Base-by-base conservation (phyloP, 805 yeast genomes). In the Wickerhamiella lipophila region DNA sequence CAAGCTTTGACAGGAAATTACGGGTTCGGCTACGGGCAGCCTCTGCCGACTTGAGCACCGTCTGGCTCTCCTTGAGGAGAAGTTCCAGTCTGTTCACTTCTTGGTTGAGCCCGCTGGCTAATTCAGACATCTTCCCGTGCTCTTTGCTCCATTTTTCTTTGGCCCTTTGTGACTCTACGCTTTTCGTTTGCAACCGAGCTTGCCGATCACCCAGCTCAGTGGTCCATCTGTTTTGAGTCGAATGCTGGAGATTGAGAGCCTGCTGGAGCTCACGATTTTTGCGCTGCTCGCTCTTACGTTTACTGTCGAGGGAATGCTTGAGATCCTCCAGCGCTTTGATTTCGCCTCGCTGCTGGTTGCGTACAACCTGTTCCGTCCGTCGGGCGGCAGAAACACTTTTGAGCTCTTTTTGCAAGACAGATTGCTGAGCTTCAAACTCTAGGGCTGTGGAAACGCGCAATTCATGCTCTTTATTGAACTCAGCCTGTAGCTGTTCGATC, bases 241-340 rank as follows among this genome's bases (percentile, higher is more conserved):
- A 48, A 41, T 26, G 47, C 34, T 47, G 51, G 7, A 46, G 47
- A 36, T 42, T 56, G 38, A 44, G 42, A 30, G 49, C 55, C 19
- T 39, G 59, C 44, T 46, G 56, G 16, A 59, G 49, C 40, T 53
- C 51, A 21, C 49, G 47, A 42, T 49, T 49, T 47, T 49, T 55
- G 42, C 53, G 53, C 41, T 61, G 66, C 15, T 60, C 56, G 43
- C 63, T 64, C 6, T 61, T 43, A 22, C 60, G 56, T 42, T 64
- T 67, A 13, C 61, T 56, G 30, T 68, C 72, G 13, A 67, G 55
- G 15, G 56, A 55, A 6, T 68, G 63, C 46, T 63, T 62, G 6
- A 62, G 53, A 23, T 65, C 68, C 43, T 68, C 72, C 16, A 67
- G 55, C 0, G 58, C 40, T 49, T 65, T 65, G 32, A 59, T 59